Evolutionary conservation across 1,139 yeast genomes (phyloP).

Genomic region (Hemisphaericaspora subhashii): DNA sequence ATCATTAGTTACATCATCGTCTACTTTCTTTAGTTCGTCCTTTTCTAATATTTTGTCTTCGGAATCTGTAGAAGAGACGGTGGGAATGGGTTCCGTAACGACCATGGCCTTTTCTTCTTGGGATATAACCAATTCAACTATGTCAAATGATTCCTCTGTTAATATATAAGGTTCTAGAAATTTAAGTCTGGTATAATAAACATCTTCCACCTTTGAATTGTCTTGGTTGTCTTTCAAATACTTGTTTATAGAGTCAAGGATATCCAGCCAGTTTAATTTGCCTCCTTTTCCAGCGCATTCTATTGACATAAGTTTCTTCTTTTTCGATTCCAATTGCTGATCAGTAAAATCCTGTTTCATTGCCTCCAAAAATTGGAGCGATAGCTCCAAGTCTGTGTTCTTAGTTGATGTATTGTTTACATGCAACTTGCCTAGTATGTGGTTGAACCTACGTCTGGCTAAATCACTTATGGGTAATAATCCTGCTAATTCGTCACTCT

Average conservation of each 20-base stretch:
- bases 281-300: slow-evolving; percentile 2
- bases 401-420: neutral
- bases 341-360: slow-evolving; percentile 29
- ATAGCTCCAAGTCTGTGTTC: neutral
- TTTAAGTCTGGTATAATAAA: slow-evolving; percentile 36
- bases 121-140: slow-evolving; percentile 23
- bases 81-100: slow-evolving; percentile 6
- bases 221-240: slow-evolving; percentile 31
- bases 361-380: slow-evolving; percentile 27
- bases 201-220: slow-evolving; percentile 32
- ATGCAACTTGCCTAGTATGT: slow-evolving; percentile 2
- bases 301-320: slow-evolving; percentile 15
- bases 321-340: slow-evolving; percentile 17
- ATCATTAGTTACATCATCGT: slow-evolving; percentile 16
- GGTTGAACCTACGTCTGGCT: neutral
- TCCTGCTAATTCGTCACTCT: slow-evolving; percentile 47
- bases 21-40: slow-evolving; percentile 19
- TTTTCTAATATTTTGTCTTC: slow-evolving; percentile 8
- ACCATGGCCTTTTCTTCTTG: slow-evolving; percentile 1
- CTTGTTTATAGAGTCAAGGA: slow-evolving; percentile 26
- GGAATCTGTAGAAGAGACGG: neutral
- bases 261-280: slow-evolving; percentile 26
- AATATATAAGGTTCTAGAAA: slow-evolving; percentile 51
- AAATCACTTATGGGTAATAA: slow-evolving; percentile 24
- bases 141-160: slow-evolving; percentile 49